phyloP scores from a whole-genome alignment of 768 basidiomycete species.

The Obba rivulosa region DNA sequence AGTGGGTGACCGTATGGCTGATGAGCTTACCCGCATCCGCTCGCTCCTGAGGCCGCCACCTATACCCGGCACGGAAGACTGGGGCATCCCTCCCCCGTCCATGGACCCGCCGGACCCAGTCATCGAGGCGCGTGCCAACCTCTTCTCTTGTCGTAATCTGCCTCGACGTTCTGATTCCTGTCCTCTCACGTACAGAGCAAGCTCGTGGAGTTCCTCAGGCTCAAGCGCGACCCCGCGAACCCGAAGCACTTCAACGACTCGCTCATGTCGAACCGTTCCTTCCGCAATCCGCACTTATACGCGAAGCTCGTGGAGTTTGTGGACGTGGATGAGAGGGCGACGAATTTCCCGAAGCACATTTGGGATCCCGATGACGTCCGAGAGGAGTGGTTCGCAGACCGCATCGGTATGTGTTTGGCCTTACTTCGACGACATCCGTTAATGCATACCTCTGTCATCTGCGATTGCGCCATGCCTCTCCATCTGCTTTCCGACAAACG shows the following conservation, averaged over 20 bases:
- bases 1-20: slow-evolving; percentile 22
- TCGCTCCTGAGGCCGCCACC: slow-evolving; percentile 55
- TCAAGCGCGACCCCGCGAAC: slow-evolving; percentile 57
- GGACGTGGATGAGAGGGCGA: slow-evolving; percentile 82
- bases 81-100: slow-evolving; percentile 69
- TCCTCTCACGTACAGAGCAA: slow-evolving; percentile 51
- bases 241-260: slow-evolving; percentile 95
- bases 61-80: slow-evolving; percentile 60
- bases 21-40: slow-evolving; percentile 51
- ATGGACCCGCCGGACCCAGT: slow-evolving; percentile 53
- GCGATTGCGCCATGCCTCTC: not conserved
- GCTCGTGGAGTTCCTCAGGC: slow-evolving; percentile 66
- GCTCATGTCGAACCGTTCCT: slow-evolving; percentile 86
- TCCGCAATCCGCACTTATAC: slow-evolving; percentile 96
- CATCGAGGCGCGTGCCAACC: slow-evolving; percentile 43
- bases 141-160: not conserved
- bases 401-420: slow-evolving; percentile 56
- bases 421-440: not conserved
- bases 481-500: too few relatives aligned
- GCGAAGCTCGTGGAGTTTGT: slow-evolving; percentile 93
- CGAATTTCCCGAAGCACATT: slow-evolving; percentile 67
- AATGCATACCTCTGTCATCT: not conserved
- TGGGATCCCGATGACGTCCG: slow-evolving; percentile 69
- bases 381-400: slow-evolving; percentile 71
- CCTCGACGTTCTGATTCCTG: not conserved